Percentiles rank a stretch among this genome's conserved stretches.
These are phyloP conservation scores for Nicotiana noctiflora DNA, from an alignment of 257 asterid species.

Conservation along the genomic window DNA sequence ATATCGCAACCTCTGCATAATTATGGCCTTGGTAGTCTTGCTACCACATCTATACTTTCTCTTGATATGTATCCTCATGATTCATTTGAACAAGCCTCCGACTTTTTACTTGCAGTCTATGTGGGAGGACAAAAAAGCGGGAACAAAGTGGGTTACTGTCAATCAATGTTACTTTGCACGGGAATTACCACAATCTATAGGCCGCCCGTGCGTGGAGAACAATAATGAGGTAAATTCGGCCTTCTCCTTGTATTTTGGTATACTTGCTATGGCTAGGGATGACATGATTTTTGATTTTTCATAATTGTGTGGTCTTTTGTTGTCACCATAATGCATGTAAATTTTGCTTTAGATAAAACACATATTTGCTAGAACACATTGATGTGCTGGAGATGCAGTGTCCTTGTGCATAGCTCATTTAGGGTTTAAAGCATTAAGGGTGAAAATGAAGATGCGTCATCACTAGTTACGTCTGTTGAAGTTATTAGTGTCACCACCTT, in stretches of 20 bases:
- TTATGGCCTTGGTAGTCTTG: neutral
- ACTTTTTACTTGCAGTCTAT: slow-evolving; percentile 45
- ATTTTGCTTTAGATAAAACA: neutral
- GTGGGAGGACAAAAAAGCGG: slow-evolving; percentile 79
- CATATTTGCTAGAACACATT: no score
- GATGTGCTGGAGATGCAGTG: no score
- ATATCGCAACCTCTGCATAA: neutral
- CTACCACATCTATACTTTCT: neutral
- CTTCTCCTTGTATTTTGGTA: neutral
- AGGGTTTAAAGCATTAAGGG: no score
- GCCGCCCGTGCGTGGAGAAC: slow-evolving; percentile 89
- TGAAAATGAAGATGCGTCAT: no score
- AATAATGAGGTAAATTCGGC: slow-evolving; percentile 56
- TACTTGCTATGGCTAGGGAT: neutral
- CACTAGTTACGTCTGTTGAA: no score
- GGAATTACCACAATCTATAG: slow-evolving; percentile 91
- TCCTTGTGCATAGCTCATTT: no score
- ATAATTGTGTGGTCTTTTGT: neutral
- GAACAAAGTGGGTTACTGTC: slow-evolving; percentile 61
- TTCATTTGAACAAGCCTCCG: neutral
- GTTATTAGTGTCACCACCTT: no score
- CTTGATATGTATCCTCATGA: neutral
- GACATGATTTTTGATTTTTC: neutral
- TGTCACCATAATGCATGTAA: neutral
- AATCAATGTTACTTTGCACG: slow-evolving; percentile 82